phyloP scores from a whole-genome alignment of 2,329 filamentous ascomycete species.

The Epichloe scottii region DNA sequence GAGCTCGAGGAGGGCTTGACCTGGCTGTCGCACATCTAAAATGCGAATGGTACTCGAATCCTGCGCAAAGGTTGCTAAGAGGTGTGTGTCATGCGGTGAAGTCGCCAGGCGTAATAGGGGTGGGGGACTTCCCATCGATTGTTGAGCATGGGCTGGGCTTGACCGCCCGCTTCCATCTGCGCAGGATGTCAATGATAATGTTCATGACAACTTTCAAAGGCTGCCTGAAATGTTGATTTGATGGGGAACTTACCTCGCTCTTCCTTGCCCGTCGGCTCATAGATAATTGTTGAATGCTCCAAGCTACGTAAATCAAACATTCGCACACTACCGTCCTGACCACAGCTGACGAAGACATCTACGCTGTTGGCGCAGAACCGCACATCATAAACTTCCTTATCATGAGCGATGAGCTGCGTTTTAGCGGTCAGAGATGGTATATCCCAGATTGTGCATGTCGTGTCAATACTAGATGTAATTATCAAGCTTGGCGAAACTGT shows the following conservation, averaged over 20 bases:
- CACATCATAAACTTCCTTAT: conserved; percentile 98
- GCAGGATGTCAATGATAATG: conserved; percentile 9
- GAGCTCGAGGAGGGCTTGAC: conserved; percentile 86
- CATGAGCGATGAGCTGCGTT: conserved; percentile 94
- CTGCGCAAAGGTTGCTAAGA: conserved; percentile 92
- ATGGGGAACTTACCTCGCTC: conserved; percentile 44
- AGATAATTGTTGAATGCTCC: conserved; percentile 98
- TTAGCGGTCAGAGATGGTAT: conserved; percentile 96
- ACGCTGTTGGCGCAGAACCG: conserved; percentile 96
- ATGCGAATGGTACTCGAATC: conserved; percentile 90
- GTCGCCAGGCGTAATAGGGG: conserved; percentile 73
- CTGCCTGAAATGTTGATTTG: background rate
- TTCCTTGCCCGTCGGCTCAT: conserved; percentile 86
- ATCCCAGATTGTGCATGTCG: conserved; percentile 98
- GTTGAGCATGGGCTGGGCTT: conserved; percentile 63
- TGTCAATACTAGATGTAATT: conserved; percentile 97
- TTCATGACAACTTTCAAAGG: background rate
- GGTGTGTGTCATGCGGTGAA: conserved; percentile 87
- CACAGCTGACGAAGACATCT: conserved; percentile 97
- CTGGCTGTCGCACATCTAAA: conserved; percentile 89
- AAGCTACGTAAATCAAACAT: conserved; percentile 97
- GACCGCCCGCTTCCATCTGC: conserved; percentile 45
- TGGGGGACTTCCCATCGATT: conserved; percentile 64
- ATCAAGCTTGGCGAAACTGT: conserved; percentile 93
- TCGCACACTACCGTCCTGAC: conserved; percentile 90